A percentile compares a stretch with the other conserved stretches of the same genome.
phyloP scores from a whole-genome alignment of 179 eudicot species.

The Actinidia chinensis region DNA sequence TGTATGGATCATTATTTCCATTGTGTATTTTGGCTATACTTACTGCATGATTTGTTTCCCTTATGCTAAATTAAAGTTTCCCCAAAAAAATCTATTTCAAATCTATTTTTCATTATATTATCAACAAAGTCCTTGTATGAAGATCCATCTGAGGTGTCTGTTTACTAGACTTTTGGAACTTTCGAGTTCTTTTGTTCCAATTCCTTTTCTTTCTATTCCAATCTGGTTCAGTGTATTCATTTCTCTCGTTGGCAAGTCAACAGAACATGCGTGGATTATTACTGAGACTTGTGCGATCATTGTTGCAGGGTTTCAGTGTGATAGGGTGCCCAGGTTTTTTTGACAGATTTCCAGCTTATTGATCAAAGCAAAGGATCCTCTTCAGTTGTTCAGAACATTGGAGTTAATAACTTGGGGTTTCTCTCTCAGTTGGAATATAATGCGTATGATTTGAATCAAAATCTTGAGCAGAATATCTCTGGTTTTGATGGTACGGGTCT shows the following conservation, averaged over 20 bases:
- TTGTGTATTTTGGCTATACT: background rate
- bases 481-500: constrained; percentile 46
- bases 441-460: constrained; percentile 53
- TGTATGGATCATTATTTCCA: background rate
- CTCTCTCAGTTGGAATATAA: constrained; percentile 56
- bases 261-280: background rate
- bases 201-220: background rate
- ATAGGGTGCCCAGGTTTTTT: constrained; percentile 47
- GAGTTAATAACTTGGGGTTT: constrained; percentile 44
- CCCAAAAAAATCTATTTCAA: no score
- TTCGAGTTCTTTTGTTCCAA: background rate
- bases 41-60: background rate
- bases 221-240: background rate
- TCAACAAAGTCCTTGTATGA: background rate
- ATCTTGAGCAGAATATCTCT: constrained; percentile 50
- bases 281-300: constrained; percentile 11
- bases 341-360: constrained; percentile 43
- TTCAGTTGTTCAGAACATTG: constrained; percentile 46
- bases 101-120: background rate
- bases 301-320: constrained; percentile 50
- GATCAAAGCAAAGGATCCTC: constrained; percentile 60
- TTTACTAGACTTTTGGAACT: background rate
- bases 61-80: background rate
- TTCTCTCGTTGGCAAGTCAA: constrained; percentile 2
- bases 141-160: background rate